Evolutionary conservation across 495 filamentous ascomycete species (phyloP).

Genomic region (Aspergillus mulundensis): DNA sequence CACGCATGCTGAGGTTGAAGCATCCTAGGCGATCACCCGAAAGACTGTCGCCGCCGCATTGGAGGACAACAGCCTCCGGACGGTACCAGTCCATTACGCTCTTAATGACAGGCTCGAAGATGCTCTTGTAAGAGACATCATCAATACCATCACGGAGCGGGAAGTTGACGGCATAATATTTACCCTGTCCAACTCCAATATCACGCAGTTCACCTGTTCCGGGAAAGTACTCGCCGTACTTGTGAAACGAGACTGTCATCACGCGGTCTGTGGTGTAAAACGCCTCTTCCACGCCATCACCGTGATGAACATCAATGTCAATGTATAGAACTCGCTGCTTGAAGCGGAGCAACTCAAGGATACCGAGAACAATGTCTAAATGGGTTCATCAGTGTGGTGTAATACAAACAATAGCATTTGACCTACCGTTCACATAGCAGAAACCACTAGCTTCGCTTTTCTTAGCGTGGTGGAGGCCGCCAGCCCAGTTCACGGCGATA

Average conservation of each 20-base stretch:
- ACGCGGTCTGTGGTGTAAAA: conserved; percentile 98
- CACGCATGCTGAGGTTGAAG: conserved; percentile 97
- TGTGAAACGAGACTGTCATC: conserved; percentile 98
- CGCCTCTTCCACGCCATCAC: conserved; percentile 95
- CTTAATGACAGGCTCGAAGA: conserved; percentile 92
- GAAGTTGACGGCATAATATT: conserved; percentile 95
- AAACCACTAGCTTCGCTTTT: conserved; percentile 96
- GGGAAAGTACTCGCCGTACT: conserved; percentile 98
- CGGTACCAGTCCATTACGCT: conserved; percentile 95
- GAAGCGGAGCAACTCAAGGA: conserved; percentile 90
- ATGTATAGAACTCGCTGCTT: conserved; percentile 94
- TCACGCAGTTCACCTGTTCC: conserved; percentile 95
- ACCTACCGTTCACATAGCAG: conserved; percentile 91
- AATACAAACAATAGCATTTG: neutral
- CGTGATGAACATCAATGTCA: conserved; percentile 98
- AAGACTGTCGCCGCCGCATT: conserved; percentile 93
- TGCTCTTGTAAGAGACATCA: conserved; percentile 83
- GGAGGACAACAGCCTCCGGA: conserved; percentile 90
- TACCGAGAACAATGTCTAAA: conserved; percentile 91
- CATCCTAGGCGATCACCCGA: conserved; percentile 94
- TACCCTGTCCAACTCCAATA: conserved; percentile 87
- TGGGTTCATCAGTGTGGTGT: conserved; percentile 10
- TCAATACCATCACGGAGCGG: conserved; percentile 95
- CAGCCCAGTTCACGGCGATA: conserved; percentile 96
- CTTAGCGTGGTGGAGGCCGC: conserved; percentile 95